A percentile compares a stretch with the other conserved stretches of the same genome.
phyloP scores from a whole-genome alignment of 2,329 filamentous ascomycete genomes.

The Aspergillus japonicus region DNA sequence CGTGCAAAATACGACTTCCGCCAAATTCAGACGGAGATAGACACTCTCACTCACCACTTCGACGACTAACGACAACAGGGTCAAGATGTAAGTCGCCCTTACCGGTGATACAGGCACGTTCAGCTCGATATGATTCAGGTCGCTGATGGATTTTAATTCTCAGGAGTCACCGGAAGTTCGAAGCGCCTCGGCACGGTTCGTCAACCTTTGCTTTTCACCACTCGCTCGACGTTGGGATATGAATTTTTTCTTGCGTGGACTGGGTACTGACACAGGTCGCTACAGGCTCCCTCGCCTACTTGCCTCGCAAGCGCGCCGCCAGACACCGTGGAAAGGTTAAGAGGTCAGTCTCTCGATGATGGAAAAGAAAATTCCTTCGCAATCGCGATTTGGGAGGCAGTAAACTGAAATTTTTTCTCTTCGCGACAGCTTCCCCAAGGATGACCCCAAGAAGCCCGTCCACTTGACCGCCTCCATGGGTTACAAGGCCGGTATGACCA shows the following conservation, averaged over 20 bases:
- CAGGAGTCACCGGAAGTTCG: constrained; percentile 65
- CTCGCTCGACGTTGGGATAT: constrained; percentile 44
- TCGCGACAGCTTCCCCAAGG: constrained; percentile 86
- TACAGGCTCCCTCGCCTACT: constrained; percentile 71
- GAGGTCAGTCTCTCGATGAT: constrained; percentile 64
- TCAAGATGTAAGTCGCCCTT: constrained; percentile 46
- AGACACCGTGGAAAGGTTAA: constrained; percentile 97
- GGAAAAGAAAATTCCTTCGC: constrained; percentile 19
- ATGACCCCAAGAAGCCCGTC: constrained; percentile 99
- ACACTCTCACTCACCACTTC: constrained; percentile 44
- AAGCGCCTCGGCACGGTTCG: constrained; percentile 94
- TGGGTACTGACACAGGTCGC: constrained; percentile 32
- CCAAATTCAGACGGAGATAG: constrained; percentile 39
- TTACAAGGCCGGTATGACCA: constrained; percentile 99
- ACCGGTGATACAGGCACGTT: constrained; percentile 7
- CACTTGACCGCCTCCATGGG: constrained; percentile 97
- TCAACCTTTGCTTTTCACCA: constrained; percentile 55
- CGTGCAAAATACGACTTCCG: constrained; percentile 40
- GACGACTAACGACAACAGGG: constrained; percentile 50
- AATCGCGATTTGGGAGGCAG: constrained; percentile 9
- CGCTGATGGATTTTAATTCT: constrained; percentile 27
- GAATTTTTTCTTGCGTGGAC: constrained; percentile 27
- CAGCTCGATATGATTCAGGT: constrained; percentile 15
- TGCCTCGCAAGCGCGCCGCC: constrained; percentile 88
- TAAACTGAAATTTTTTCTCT: constrained; percentile 29